Evolutionary conservation across 441 rosid species (phyloP), one percentile per base, ranked within the genome.

Genomic region (Jatropha multifida): DNA sequence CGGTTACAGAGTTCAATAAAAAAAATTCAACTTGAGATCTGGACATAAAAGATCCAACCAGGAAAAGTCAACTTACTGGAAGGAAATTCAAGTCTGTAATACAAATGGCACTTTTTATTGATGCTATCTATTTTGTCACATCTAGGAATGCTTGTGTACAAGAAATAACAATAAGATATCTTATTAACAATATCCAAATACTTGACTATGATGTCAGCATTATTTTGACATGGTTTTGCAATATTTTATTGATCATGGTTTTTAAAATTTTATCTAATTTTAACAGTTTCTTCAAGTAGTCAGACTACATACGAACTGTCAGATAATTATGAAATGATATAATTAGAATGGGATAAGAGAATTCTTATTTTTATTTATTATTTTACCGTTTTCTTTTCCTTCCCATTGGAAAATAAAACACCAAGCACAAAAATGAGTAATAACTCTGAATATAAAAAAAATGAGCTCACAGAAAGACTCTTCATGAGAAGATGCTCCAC

Each of bases 401-500:
- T 32, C n/a, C 51, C 27, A 65, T n/a, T 41, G 17, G 42, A 72
- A 14, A 62, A 73, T 62, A 13, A 0, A 37, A 48, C 42, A 32
- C 18, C 65, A 26, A 62, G 3, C 5, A 0, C 9, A 59, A 72
- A 3, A 42, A 14, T 49, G 20, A 12, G 13, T 10, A 42, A 11
- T 14, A 55, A 73, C 52, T 49, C 69, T 23, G 17, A 26, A 26
- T 54, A 74, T 54, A 65, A 38, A 6, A 44, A 44, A 48, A 38
- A 68, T 26, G 61, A 46, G 86, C 97, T 90, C 77, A 96, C 99
- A 15, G 99, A 96, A 48, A 94, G 88, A 73, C 94, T 87, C 90
- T 94, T 94, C 95, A 94, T 90, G 79, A 94, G 91, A 77, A 94
- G 99, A 88, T 94, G 93, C 82, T 96, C 99, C 67, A 96, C 99